phyloP scores from a whole-genome alignment of 208 protist species.

The Trypanosoma theileri region DNA sequence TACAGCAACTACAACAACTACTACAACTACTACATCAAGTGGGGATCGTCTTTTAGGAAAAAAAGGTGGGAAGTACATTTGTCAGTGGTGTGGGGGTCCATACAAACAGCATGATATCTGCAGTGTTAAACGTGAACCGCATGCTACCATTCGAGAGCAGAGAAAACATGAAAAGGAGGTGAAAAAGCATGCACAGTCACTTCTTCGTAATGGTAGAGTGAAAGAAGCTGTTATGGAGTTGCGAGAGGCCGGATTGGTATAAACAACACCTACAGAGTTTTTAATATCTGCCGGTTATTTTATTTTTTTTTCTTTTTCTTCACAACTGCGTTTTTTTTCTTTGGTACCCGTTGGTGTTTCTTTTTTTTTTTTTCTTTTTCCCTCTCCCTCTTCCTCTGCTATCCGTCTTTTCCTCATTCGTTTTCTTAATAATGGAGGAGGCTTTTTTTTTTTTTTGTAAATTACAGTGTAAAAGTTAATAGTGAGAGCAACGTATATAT shows the following conservation, averaged over 20 bases:
- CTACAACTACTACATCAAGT: no score
- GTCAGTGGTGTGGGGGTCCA: conserved; percentile 37
- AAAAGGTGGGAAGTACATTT: background rate
- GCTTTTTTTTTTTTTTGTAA: no score
- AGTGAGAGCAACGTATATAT: no score
- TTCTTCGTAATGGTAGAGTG: conserved; percentile 41
- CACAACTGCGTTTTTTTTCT: background rate
- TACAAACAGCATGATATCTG: conserved; percentile 38
- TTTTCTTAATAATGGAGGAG: no score
- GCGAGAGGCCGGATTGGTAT: conserved; percentile 9
- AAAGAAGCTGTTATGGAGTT: conserved; percentile 46
- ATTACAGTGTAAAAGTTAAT: no score
- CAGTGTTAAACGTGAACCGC: conserved; percentile 26
- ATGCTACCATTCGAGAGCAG: conserved; percentile 36
- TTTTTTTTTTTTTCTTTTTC: background rate
- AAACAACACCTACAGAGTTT: background rate
- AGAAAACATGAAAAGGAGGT: conserved; percentile 45
- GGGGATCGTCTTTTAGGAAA: no score
- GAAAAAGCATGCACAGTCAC: conserved; percentile 47
- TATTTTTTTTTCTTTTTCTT: background rate
- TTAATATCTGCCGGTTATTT: background rate
- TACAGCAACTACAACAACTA: no score
- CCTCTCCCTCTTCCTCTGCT: background rate
- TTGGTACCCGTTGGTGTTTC: background rate
- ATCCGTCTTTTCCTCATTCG: background rate